Conservation (phyloP, 345 rosid genomes). For the Raphanus sativus region DNA sequence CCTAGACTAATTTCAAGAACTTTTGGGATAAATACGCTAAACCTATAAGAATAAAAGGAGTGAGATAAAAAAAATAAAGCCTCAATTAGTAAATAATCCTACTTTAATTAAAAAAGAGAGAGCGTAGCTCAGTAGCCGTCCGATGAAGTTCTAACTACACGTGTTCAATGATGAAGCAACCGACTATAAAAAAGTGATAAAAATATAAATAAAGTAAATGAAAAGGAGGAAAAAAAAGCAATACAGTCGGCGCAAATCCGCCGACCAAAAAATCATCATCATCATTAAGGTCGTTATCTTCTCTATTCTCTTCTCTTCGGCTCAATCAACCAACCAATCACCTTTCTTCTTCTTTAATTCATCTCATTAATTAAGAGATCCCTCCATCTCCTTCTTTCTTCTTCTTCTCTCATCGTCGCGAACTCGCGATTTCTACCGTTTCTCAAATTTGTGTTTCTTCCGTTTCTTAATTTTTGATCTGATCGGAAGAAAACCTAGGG, state of each 20-base stretch:
- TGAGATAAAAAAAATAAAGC: not conserved
- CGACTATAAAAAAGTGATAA: not conserved
- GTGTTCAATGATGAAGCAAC: not conserved
- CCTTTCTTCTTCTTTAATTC: not conserved
- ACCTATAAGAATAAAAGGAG: too few relatives aligned
- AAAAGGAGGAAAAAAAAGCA: conserved; percentile 2
- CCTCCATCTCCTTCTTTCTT: not conserved
- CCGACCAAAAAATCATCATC: conserved; percentile 11
- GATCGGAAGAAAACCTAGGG: conserved; percentile 51
- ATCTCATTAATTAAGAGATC: conserved; percentile 2
- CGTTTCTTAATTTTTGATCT: conserved; percentile 39
- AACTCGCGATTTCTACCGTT: not conserved
- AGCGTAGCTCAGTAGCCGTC: conserved; percentile 1
- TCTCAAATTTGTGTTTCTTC: conserved; percentile 40
- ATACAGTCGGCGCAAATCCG: conserved; percentile 36
- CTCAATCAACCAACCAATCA: conserved; percentile 5
- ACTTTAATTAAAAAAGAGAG: not conserved
- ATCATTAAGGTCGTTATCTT: conserved; percentile 29
- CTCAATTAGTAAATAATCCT: not conserved
- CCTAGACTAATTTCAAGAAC: not conserved
- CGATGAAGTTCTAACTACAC: not conserved
- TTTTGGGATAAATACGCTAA: not conserved
- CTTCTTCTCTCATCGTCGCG: too few relatives aligned
- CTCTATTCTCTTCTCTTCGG: not conserved
- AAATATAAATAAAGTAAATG: not conserved